Percentiles rank a stretch among this genome's conserved stretches.
Conservation (phyloP, 495 filamentous ascomycete genomes). For the Aspergillus egyptiacus region DNA sequence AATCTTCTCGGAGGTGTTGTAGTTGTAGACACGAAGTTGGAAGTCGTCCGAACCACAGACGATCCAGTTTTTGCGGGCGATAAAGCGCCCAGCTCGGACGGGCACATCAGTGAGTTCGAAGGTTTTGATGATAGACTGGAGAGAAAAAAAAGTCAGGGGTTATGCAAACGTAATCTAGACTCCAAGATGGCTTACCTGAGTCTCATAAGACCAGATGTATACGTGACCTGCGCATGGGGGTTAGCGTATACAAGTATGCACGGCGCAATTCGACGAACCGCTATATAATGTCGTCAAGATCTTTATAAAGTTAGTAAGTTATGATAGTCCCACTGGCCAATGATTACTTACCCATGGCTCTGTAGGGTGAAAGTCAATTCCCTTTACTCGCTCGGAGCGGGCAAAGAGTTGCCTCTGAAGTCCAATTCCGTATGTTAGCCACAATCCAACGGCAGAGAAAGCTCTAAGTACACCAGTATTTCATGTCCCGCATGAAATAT, state of each 20-base stretch:
- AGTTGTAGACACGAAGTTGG: slow-evolving; percentile 93
- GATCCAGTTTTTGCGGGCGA: slow-evolving; percentile 99
- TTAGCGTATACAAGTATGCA: slow-evolving; percentile 23
- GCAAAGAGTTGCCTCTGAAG: slow-evolving; percentile 73
- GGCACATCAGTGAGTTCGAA: slow-evolving; percentile 99
- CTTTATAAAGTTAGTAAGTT: slow-evolving; percentile 34
- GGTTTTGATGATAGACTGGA: slow-evolving; percentile 86
- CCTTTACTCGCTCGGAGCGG: slow-evolving; percentile 87
- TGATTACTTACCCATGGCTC: slow-evolving; percentile 71
- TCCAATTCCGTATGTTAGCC: slow-evolving; percentile 27
- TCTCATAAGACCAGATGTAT: slow-evolving; percentile 99
- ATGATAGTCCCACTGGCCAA: not conserved
- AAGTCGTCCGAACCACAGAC: slow-evolving; percentile 98
- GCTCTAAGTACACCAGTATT: slow-evolving; percentile 15
- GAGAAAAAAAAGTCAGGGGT: slow-evolving; percentile 7
- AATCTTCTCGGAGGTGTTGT: slow-evolving; percentile 99
- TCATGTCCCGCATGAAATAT: slow-evolving; percentile 16
- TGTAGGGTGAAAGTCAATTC: slow-evolving; percentile 93
- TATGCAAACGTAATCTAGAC: not conserved
- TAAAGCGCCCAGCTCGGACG: slow-evolving; percentile 92
- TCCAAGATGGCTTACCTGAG: slow-evolving; percentile 55
- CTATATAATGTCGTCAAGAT: slow-evolving; percentile 95
- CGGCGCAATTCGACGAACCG: slow-evolving; percentile 49
- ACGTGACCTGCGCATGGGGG: slow-evolving; percentile 64
- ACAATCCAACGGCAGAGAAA: slow-evolving; percentile 17